Conservation (phyloP, 768 basidiomycete species). For the Galerina marginata region DNA sequence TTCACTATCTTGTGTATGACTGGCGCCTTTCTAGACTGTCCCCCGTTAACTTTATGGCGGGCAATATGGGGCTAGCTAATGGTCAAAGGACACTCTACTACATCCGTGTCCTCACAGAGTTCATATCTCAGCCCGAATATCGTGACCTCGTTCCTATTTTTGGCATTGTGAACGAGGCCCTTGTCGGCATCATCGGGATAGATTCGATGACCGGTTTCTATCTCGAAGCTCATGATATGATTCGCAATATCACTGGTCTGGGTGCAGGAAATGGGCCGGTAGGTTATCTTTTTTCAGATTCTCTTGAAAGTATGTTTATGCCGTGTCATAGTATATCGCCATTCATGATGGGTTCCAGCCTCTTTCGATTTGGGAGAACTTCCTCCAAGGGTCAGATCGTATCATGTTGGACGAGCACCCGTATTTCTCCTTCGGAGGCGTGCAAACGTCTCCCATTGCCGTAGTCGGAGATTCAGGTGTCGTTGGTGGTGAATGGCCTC, state of each 20-base stretch:
- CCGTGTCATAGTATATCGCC: slow-evolving; percentile 49
- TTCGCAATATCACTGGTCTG: slow-evolving; percentile 71
- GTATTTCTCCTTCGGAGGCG: slow-evolving; percentile 65
- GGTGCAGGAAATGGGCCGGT: slow-evolving; percentile 71
- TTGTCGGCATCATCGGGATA: slow-evolving; percentile 51
- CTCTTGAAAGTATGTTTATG: background rate
- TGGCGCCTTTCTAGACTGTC: slow-evolving; percentile 38
- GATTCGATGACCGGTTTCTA: slow-evolving; percentile 63
- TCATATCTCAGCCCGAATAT: slow-evolving; percentile 73
- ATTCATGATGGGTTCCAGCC: slow-evolving; percentile 54
- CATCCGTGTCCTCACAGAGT: slow-evolving; percentile 77
- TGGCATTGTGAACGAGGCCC: slow-evolving; percentile 69
- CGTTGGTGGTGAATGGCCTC: slow-evolving; percentile 52
- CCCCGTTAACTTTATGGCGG: slow-evolving; percentile 63
- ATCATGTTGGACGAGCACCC: slow-evolving; percentile 72
- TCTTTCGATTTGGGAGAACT: slow-evolving; percentile 47
- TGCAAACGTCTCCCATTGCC: slow-evolving; percentile 39
- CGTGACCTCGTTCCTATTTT: slow-evolving; percentile 60
- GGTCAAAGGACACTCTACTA: slow-evolving; percentile 80
- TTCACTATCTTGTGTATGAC: background rate
- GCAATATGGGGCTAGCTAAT: slow-evolving; percentile 87
- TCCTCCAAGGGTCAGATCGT: slow-evolving; percentile 62
- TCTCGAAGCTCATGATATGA: slow-evolving; percentile 60
- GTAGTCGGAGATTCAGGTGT: slow-evolving; percentile 34
- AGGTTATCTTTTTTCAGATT: slow-evolving; percentile 1